These are phyloP conservation scores for Candida boidinii DNA, from an alignment of 805 yeast species.

Conservation along the genomic window DNA sequence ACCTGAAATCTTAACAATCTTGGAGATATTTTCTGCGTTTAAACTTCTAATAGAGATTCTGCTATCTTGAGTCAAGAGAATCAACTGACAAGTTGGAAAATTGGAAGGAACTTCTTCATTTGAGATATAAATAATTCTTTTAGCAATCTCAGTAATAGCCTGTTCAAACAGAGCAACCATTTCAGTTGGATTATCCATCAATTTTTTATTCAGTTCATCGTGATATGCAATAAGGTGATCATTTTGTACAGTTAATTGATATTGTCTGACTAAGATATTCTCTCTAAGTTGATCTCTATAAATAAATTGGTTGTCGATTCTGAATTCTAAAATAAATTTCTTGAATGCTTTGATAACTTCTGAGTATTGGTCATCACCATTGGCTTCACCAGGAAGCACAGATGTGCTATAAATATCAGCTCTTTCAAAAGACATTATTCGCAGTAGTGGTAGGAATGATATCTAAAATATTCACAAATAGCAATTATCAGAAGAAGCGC, in stretches of 20 bases:
- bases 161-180: slow-evolving; percentile 79
- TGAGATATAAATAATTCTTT: slow-evolving; percentile 49
- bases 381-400: slow-evolving; percentile 78
- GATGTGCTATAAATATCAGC: slow-evolving; percentile 68
- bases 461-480: too few relatives aligned
- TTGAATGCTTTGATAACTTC: slow-evolving; percentile 73
- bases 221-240: slow-evolving; percentile 83
- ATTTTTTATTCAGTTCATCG: slow-evolving; percentile 78
- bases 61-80: slow-evolving; percentile 64
- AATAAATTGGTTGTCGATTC: slow-evolving; percentile 72
- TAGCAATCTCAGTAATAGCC: slow-evolving; percentile 81
- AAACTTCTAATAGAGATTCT: slow-evolving; percentile 70
- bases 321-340: slow-evolving; percentile 75
- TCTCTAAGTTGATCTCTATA: slow-evolving; percentile 90
- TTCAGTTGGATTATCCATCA: slow-evolving; percentile 81
- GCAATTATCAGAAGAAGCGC: too few relatives aligned
- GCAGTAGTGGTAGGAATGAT: too few relatives aligned
- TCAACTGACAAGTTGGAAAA: slow-evolving; percentile 80
- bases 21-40: slow-evolving; percentile 81
- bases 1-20: slow-evolving; percentile 86
- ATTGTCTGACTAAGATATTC: slow-evolving; percentile 70
- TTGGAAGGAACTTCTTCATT: slow-evolving; percentile 39
- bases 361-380: slow-evolving; percentile 51
- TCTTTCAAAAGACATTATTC: slow-evolving; percentile 61
- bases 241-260: slow-evolving; percentile 62